Evolutionary conservation across 352 stramenopile genomes (phyloP).

Genomic region (Globisporangium carolinianum): DNA sequence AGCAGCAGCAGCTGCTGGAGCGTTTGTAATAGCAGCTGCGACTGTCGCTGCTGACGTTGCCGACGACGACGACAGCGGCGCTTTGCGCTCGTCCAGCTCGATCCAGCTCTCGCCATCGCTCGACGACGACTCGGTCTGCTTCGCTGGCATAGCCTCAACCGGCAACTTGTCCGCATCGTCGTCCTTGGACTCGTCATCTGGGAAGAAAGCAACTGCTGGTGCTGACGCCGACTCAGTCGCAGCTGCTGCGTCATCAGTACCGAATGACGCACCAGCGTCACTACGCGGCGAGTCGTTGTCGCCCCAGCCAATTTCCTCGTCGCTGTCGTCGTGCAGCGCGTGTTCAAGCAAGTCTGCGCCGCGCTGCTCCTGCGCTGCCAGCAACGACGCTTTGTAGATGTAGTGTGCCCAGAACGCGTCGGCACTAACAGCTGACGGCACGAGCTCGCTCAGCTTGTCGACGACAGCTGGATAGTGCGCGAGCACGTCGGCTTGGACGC

Average conservation of each 20-base stretch:
- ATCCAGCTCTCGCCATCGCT: slow-evolving; percentile 65
- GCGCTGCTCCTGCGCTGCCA: slow-evolving; percentile 62
- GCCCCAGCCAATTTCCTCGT: slow-evolving; percentile 63
- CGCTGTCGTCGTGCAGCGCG: slow-evolving; percentile 12
- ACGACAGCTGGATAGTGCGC: slow-evolving; percentile 56
- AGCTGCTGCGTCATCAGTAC: too few species aligned
- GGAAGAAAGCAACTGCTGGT: slow-evolving; percentile 19
- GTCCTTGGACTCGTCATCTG: slow-evolving; percentile 39
- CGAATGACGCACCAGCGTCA: slow-evolving; percentile 17
- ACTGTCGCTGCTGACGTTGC: slow-evolving; percentile 23
- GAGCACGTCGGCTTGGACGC: slow-evolving; percentile 48
- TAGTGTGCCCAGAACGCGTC: slow-evolving; percentile 68
- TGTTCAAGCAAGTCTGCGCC: slow-evolving; percentile 57
- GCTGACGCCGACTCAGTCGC: not conserved
- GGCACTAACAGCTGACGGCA: slow-evolving; percentile 36
- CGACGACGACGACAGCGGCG: slow-evolving; percentile 35
- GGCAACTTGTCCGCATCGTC: slow-evolving; percentile 9
- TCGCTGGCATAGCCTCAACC: not conserved
- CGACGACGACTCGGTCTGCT: slow-evolving; percentile 21
- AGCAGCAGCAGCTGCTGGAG: not conserved
- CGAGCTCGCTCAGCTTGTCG: slow-evolving; percentile 48
- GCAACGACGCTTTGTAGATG: slow-evolving; percentile 65
- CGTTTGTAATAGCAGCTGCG: not conserved
- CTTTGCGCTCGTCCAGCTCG: slow-evolving; percentile 52
- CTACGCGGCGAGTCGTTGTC: slow-evolving; percentile 49